Base-by-base conservation (phyloP, 108 stramenopile genomes). In the Nannochloropsis gaditana region DNA sequence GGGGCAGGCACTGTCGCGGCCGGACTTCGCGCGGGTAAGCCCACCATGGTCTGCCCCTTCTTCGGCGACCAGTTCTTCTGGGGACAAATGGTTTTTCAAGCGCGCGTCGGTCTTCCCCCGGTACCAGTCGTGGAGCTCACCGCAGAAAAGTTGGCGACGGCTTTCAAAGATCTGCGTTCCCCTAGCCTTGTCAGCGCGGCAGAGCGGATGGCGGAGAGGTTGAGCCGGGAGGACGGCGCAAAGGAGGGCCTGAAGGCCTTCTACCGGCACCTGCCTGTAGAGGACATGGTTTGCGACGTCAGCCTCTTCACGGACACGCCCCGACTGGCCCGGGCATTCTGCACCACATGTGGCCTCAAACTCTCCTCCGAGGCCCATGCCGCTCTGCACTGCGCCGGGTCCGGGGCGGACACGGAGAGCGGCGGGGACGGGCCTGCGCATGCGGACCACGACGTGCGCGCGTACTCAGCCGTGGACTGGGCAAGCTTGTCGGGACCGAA, bases 61-160 rank as follows among this genome's bases (percentile, higher is more conserved):
- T 88, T 88, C 79, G 87, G 87, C n/a, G 87, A 88, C 43, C 87
- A 88, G 80, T 85, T 82, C 44, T 88, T 88, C 50, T 88, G 87
- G 87, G 87, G 84, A 11, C 83, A 85, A 80, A 59, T 59, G 82
- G 83, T 86, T 5, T 6, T 17, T 3, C 44, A 43, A 21, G 42
- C 42, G n/a, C 45, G 45, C 5, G 42, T 86, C 21, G 86, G 86
- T 3, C n/a, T 42, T 2, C 17, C 31, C 21, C 86, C 86, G 2
- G 8, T 45, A n/a, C 44, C 45, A 45, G 43, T 82, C 45, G 82
- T 82, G 4, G 19, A 82, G 21, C 82, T 82, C 19, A 82, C 82
- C 17, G 44, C 82, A 82, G 82, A 82, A 21, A 45, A 9, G 43
- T 19, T 82, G 6, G 82, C 82, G 82, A 21, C 43, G 43, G 82